Evolutionary conservation across 1,284 basidiomycete genomes (phyloP).

Genomic region (Macrocystidia cucumis): DNA sequence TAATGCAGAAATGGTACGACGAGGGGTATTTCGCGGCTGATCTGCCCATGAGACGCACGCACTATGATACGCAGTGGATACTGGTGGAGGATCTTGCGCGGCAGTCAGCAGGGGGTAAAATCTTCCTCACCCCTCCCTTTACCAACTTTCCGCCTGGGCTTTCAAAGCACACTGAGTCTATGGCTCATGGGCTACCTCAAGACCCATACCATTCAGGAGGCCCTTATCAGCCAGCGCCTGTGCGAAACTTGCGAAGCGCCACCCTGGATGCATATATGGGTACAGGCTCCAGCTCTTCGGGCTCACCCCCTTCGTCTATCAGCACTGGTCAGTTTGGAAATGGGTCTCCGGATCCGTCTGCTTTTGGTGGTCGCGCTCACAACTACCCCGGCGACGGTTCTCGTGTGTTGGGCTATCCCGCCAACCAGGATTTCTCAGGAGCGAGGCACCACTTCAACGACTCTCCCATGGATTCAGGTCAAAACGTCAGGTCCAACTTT

Average conservation of each 20-base stretch:
- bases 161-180: constrained; percentile 35
- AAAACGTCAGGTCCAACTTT: constrained; percentile 18
- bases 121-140: constrained; percentile 54
- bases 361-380: constrained; percentile 41
- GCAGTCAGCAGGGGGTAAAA: constrained; percentile 42
- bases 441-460: constrained; percentile 31
- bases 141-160: constrained; percentile 48
- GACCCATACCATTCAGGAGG: constrained; percentile 34
- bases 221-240: constrained; percentile 60
- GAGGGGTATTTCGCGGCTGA: constrained; percentile 88
- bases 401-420: constrained; percentile 15
- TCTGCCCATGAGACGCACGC: constrained; percentile 76
- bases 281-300: constrained; percentile 44
- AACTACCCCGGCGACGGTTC: constrained; percentile 26
- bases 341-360: constrained; percentile 59
- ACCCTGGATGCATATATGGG: constrained; percentile 53
- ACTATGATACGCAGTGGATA: constrained; percentile 58
- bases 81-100: constrained; percentile 50
- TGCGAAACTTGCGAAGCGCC: constrained; percentile 44
- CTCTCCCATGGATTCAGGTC: constrained; percentile 21
- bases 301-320: constrained; percentile 66
- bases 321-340: constrained; percentile 52
- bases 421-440: constrained; percentile 23
- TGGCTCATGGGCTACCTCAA: constrained; percentile 29
- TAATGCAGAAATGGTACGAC: constrained; percentile 97